Evolutionary conservation across 1,284 basidiomycete genomes (phyloP), one percentile per base, ranked within the genome.

Genomic region (Trametes hirsuta): DNA sequence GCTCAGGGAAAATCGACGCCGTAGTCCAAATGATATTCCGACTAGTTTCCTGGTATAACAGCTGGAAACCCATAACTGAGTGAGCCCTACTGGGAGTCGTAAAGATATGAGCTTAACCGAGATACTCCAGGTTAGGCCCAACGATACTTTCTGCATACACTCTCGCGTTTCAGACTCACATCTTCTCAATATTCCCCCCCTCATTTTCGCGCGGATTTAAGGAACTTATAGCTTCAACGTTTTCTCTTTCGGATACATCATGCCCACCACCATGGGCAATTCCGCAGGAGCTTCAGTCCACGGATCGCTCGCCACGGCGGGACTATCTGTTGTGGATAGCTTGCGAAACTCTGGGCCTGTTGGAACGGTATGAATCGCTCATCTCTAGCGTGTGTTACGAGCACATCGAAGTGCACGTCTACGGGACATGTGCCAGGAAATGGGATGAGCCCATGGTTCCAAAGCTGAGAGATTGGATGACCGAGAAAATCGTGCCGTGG

Each of bases 321-420:
- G 63, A 73, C 21, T 71, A 84, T 30, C 58, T 64, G 14, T 61
- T 76, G 8, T 93, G 89, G 89, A 76, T 76, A 15, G 79, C 84
- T 0, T 87, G 95, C 47, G 87, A 91, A 53, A 77, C 82, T 1
- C 81, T 97, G 0, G 91, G 91, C 2, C 78, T 97, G 12, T 79
- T 94, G 34, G 91, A 95, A 60, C 85, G 94, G 34, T 96, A 93
- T 70, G 93, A 95, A 65, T 86, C 87, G 2, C 85, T 94, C 53
- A 84, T 97, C 25, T 87, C 90, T 30, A 87, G 86, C 57, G 89
- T 95, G 2, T 91, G 92, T 35, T 94, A 94, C 67, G 89, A 93
- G 66, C 86, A 88, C 65, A 95, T 97, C 60, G 91, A 95, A 68
- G 73, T 77, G 6, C 81, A 92, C 53, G 87, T 95, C 0, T 63